Conservation (phyloP, 2,329 filamentous ascomycete genomes). For the Dothideomycetes sp. region DNA sequence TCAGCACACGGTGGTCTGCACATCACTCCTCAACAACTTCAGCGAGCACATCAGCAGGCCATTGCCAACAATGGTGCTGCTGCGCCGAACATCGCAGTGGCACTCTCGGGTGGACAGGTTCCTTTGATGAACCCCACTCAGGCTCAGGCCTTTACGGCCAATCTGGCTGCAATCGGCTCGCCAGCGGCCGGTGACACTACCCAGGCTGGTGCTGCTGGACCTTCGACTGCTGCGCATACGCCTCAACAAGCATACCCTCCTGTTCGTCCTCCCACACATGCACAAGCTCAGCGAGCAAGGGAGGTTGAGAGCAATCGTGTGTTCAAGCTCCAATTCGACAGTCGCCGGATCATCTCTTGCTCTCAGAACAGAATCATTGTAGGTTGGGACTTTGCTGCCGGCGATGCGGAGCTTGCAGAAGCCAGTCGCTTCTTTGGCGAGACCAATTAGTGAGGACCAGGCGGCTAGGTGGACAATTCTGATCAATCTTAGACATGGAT, state of each 20-base stretch:
- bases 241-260: not conserved
- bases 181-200: too few relatives aligned
- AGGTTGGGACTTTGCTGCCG: conserved; percentile 94
- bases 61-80: conserved; percentile 1
- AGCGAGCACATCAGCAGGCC: conserved; percentile 4
- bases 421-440: conserved; percentile 12
- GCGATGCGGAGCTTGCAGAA: conserved; percentile 51
- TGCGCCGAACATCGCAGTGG: not conserved
- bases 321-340: conserved; percentile 96
- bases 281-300: conserved; percentile 10
- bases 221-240: too few relatives aligned
- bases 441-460: conserved; percentile 7
- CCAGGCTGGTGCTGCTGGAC: too few relatives aligned
- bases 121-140: not conserved
- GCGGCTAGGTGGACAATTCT: too few relatives aligned
- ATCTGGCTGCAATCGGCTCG: too few relatives aligned
- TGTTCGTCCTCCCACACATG: conserved; percentile 3
- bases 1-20: conserved; percentile 1
- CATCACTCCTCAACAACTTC: conserved; percentile 11
- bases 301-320: conserved; percentile 52
- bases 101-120: not conserved
- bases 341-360: conserved; percentile 85
- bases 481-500: too few relatives aligned
- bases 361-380: conserved; percentile 86
- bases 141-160: conserved; percentile 2